Conservation (phyloP, 2,329 filamentous ascomycete species). For the Paraphoma sp. region DNA sequence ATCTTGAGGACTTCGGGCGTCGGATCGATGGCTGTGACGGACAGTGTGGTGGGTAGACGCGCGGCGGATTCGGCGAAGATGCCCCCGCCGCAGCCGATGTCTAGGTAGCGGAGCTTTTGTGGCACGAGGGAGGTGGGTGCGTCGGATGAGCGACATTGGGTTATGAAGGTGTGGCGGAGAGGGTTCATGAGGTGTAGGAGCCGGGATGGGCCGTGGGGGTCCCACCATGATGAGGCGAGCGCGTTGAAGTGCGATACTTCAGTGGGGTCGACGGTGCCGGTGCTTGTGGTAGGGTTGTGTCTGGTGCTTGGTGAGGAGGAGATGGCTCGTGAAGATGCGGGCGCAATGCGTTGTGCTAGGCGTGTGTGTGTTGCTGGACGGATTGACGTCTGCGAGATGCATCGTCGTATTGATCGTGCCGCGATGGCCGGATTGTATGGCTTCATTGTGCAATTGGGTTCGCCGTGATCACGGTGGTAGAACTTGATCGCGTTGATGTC, state of each 20-base stretch:
- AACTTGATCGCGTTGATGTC: conserved; percentile 1
- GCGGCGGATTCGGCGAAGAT: conserved; percentile 93
- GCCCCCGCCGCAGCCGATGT: conserved; percentile 93
- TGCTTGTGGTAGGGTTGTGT: conserved; percentile 21
- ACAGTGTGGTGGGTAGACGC: conserved; percentile 66
- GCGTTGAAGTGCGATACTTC: conserved; percentile 95
- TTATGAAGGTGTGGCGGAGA: conserved; percentile 90
- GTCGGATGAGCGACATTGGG: conserved; percentile 62
- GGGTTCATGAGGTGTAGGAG: conserved; percentile 98
- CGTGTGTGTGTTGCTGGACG: background rate
- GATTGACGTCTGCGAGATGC: background rate
- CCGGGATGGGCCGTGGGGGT: conserved; percentile 88
- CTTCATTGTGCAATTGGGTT: conserved; percentile 14
- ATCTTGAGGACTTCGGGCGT: conserved; percentile 75
- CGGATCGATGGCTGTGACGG: conserved; percentile 80
- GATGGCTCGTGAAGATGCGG: conserved; percentile 19
- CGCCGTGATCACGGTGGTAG: background rate
- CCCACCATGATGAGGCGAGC: conserved; percentile 96
- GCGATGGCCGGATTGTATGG: conserved; percentile 3
- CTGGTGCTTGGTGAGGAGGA: conserved; percentile 18
- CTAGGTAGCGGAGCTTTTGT: conserved; percentile 72
- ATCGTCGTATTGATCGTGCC: conserved; percentile 6
- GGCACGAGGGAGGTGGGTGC: conserved; percentile 35
- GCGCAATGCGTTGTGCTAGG: background rate
- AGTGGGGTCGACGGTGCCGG: conserved; percentile 70